Evolutionary conservation across 257 asterid species (phyloP).

Genomic region (Plantago elongata): DNA sequence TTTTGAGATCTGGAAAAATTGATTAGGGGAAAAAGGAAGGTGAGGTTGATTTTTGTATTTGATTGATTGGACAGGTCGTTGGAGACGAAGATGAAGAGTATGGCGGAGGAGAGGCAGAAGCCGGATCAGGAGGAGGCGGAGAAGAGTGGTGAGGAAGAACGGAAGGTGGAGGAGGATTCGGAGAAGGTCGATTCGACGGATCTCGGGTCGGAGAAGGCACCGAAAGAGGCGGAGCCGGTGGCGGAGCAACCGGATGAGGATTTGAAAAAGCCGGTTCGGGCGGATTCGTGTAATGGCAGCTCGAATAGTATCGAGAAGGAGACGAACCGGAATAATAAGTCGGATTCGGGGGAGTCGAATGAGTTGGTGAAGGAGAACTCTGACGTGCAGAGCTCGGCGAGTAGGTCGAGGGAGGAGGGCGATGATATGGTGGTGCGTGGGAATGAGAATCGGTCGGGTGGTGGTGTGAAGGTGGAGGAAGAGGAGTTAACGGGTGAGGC

Average conservation of each 20-base stretch:
- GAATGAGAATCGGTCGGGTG: conserved; percentile 44
- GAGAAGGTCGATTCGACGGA: conserved; percentile 62
- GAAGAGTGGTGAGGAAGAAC: conserved; percentile 28
- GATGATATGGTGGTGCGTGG: conserved; percentile 46
- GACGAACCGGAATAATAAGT: conserved; percentile 33
- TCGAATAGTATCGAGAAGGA: conserved; percentile 44
- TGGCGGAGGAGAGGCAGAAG: conserved; percentile 59
- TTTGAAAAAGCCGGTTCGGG: conserved; percentile 29
- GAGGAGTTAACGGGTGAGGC: conserved; percentile 38
- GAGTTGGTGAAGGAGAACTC: conserved; percentile 52
- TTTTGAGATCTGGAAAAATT: conserved; percentile 30
- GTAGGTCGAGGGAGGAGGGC: conserved; percentile 53
- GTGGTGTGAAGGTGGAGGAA: not conserved
- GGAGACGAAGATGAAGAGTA: conserved; percentile 51
- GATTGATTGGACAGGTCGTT: conserved; percentile 41
- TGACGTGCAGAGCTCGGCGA: conserved; percentile 73
- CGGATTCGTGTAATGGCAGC: conserved; percentile 64
- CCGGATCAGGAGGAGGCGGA: conserved; percentile 46
- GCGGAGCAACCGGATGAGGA: conserved; percentile 22
- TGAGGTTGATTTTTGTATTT: not conserved
- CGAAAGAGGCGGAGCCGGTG: conserved; percentile 34
- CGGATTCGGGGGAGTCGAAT: conserved; percentile 51
- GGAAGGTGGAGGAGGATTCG: conserved; percentile 36
- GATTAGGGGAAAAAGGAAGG: conserved; percentile 13
- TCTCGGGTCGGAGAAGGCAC: conserved; percentile 41